Base-by-base conservation (phyloP, 805 yeast species). In the Candida khao-thaluensis region DNA sequence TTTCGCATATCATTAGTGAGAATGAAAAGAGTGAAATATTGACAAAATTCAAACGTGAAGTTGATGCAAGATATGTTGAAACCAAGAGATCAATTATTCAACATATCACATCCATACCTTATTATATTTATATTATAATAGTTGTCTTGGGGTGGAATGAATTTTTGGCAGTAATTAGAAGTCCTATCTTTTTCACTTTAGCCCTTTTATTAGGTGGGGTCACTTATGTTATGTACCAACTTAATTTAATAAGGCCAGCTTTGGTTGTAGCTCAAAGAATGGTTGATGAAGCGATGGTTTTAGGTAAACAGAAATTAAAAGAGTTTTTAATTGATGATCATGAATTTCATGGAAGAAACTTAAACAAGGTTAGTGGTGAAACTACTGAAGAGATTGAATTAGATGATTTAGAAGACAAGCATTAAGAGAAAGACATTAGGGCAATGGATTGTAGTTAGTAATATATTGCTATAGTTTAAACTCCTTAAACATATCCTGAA, bases 81-180 rank as follows among this genome's bases (percentile, higher is more conserved):
- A 89, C 97, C 14, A 90, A 86, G 60, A 77, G 97, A 48, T 85
- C 96, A 2, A 80, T 86, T 38, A 74, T 89, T 33, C 83, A 81
- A 45, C 81, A 83, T 34, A 76, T 80, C 9, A 79, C 95, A 0
- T 81, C 82, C 42, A 83, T 93, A 41, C 99, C 99, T 3, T 69
- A 80, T 48, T 93, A 83, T 69, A 78, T 93, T 41, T 89, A 87
- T 63, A 64, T 79, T 8, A 54, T 91, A 10, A 65, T 93, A 17
- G 59, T 84, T 2, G 79, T 85, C 3, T 68, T 93, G 16, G 99
- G 99, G 7, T 93, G 96, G 96, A 90, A 90, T 60, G 97, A 93
- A 69, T 82, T 93, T 49, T 76, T 89, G 84, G 83, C 93, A 7
- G 77, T 93, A 12, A 55, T 93, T 30, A 76, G 95, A 47, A 90